Conservation (phyloP, 75 land plant genomes). For the Sequoia sempervirens region DNA sequence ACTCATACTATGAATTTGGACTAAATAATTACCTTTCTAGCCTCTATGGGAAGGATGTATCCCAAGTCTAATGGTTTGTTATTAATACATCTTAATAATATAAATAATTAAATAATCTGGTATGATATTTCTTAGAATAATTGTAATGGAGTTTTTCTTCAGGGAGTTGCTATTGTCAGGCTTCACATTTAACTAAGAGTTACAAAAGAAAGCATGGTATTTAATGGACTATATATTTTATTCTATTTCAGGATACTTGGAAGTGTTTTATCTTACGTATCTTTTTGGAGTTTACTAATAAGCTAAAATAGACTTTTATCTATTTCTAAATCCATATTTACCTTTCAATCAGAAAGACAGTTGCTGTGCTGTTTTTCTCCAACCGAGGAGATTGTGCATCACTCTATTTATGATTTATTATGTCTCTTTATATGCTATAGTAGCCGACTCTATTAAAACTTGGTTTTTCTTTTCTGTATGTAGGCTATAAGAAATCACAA, state of each 20-base stretch:
- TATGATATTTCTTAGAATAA: neutral
- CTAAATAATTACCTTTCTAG: neutral
- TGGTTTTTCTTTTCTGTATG: neutral
- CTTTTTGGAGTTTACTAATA: neutral
- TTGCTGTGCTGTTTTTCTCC: neutral
- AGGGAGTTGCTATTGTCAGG: neutral
- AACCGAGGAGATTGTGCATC: neutral
- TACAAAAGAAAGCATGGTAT: neutral
- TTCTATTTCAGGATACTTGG: neutral
- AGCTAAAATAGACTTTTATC: neutral
- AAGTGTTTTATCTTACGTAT: neutral
- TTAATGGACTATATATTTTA: neutral
- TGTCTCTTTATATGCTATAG: neutral
- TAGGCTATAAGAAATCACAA: constrained; percentile 96
- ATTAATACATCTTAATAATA: neutral
- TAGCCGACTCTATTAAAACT: neutral
- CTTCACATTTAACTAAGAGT: neutral
- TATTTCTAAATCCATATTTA: neutral
- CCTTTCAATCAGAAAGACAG: neutral
- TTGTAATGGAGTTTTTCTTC: neutral
- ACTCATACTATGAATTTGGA: neutral
- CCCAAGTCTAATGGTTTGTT: neutral
- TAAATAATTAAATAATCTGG: neutral
- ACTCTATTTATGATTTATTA: neutral
- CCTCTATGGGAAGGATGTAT: neutral